These are phyloP conservation scores for Dipteronia sinensis DNA, from an alignment of 345 rosid genomes.

Conservation along the genomic window DNA sequence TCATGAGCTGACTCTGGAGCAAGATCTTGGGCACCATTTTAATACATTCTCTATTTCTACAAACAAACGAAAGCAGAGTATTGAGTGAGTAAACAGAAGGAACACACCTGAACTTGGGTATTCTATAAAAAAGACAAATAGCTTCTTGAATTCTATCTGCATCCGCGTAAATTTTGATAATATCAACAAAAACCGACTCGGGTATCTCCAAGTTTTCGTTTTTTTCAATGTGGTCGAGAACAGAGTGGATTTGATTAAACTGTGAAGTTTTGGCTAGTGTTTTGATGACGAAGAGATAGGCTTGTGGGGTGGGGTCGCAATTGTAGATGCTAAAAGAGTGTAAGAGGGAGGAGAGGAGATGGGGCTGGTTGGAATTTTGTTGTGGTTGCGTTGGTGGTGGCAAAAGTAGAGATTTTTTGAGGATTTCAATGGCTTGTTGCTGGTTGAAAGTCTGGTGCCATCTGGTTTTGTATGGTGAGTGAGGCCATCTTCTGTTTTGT, in stretches of 20 bases:
- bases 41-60: conserved; percentile 40
- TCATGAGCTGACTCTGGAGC: conserved; percentile 49
- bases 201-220: conserved; percentile 61
- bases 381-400: conserved; percentile 9
- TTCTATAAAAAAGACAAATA: conserved; percentile 47
- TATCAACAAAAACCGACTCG: conserved; percentile 47
- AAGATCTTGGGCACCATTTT: conserved; percentile 57
- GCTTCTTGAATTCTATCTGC: conserved; percentile 45
- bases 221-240: conserved; percentile 54
- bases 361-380: conserved; percentile 15
- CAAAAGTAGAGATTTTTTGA: conserved; percentile 26
- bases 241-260: conserved; percentile 43
- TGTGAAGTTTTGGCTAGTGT: conserved; percentile 46
- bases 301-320: conserved; percentile 59
- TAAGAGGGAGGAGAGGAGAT: conserved; percentile 39
- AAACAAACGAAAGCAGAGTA: conserved; percentile 61
- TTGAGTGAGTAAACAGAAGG: conserved; percentile 70
- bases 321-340: conserved; percentile 48
- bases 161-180: conserved; percentile 48
- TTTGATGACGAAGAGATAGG: conserved; percentile 58
- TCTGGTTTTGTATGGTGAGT: conserved; percentile 51
- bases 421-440: conserved; percentile 47
- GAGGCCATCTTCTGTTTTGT: conserved; percentile 60
- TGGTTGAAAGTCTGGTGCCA: conserved; percentile 48
- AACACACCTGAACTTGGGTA: conserved; percentile 70